Evolutionary conservation across 352 stramenopile species (phyloP).

Genomic region (Globisporangium nodosum): DNA sequence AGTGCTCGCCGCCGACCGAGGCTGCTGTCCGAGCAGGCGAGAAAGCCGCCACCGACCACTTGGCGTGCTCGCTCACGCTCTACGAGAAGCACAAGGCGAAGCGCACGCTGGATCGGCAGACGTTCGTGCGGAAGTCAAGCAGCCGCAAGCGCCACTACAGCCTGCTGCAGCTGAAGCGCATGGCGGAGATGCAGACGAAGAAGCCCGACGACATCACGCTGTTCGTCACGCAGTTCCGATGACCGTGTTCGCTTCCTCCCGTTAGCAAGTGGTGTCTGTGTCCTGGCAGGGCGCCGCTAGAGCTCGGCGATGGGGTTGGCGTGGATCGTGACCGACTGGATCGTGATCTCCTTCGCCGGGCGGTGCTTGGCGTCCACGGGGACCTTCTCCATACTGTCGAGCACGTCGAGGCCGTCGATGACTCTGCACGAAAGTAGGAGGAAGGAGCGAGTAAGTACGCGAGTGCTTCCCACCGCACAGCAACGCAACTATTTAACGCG

Average conservation of each 20-base stretch:
- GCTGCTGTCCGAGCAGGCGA: neutral
- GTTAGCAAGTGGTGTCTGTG: neutral
- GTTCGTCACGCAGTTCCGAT: conserved; percentile 52
- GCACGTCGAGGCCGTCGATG: conserved; percentile 95
- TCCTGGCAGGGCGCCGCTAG: conserved; percentile 11
- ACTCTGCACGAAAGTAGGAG: conserved; percentile 31
- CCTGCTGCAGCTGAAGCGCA: conserved; percentile 59
- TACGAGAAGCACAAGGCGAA: conserved; percentile 46
- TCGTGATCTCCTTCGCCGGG: conserved; percentile 84
- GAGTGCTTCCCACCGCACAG: neutral
- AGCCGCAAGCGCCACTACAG: conserved; percentile 63
- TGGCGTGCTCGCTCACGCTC: conserved; percentile 41
- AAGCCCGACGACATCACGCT: conserved; percentile 81
- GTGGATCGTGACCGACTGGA: conserved; percentile 89
- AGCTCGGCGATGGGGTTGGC: conserved; percentile 89
- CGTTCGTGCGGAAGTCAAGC: conserved; percentile 40
- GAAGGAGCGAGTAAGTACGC: conserved; percentile 2
- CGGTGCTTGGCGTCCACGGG: conserved; percentile 90
- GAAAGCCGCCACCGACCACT: conserved; percentile 29
- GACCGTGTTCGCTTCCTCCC: conserved; percentile 7
- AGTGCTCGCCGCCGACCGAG: conserved; percentile 16
- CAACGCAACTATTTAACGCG: neutral
- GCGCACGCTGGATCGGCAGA: conserved; percentile 44
- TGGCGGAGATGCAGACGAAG: conserved; percentile 68
- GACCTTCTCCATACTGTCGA: conserved; percentile 96